phyloP scores from a whole-genome alignment of 768 basidiomycete genomes.

The Mycena galericulata region DNA sequence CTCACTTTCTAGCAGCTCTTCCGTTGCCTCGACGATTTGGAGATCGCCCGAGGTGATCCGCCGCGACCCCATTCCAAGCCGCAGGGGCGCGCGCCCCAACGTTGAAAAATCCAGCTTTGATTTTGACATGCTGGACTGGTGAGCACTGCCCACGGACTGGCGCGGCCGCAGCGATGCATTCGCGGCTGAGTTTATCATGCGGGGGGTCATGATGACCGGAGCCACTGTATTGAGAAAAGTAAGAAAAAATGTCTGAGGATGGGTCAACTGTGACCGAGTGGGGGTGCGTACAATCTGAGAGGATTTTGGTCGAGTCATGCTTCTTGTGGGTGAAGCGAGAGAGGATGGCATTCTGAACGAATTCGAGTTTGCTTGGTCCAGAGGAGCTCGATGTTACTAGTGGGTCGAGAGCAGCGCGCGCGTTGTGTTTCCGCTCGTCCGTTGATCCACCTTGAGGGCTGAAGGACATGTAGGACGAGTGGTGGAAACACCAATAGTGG shows the following conservation, averaged over 20 bases:
- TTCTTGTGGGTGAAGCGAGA: conserved; percentile 79
- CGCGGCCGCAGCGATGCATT: conserved; percentile 69
- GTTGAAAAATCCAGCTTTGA: conserved; percentile 78
- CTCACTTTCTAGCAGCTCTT: conserved; percentile 76
- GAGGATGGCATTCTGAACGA: conserved; percentile 77
- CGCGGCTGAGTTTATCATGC: conserved; percentile 79
- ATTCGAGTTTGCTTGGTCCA: conserved; percentile 63
- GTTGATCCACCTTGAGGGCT: conserved; percentile 48
- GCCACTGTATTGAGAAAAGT: conserved; percentile 67
- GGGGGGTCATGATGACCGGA: conserved; percentile 90
- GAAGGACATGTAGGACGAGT: conserved; percentile 49
- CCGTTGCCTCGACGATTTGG: conserved; percentile 84
- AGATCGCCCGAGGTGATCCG: conserved; percentile 87
- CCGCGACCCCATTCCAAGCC: conserved; percentile 71
- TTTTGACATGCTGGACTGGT: conserved; percentile 44
- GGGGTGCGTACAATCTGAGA: conserved; percentile 75
- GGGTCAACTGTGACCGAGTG: conserved; percentile 8
- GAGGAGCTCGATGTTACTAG: conserved; percentile 47
- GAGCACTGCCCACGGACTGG: conserved; percentile 3
- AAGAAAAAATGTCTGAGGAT: conserved; percentile 22
- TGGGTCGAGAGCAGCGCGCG: conserved; percentile 54
- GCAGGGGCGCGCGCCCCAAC: conserved; percentile 82
- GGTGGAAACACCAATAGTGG: conserved; percentile 9
- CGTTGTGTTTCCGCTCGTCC: conserved; percentile 52
- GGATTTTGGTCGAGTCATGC: conserved; percentile 76